Percentiles rank a stretch among this genome's conserved stretches.
Conservation (phyloP, 2,329 filamentous ascomycete genomes). For the Sporothrix brunneoviolacea region DNA sequence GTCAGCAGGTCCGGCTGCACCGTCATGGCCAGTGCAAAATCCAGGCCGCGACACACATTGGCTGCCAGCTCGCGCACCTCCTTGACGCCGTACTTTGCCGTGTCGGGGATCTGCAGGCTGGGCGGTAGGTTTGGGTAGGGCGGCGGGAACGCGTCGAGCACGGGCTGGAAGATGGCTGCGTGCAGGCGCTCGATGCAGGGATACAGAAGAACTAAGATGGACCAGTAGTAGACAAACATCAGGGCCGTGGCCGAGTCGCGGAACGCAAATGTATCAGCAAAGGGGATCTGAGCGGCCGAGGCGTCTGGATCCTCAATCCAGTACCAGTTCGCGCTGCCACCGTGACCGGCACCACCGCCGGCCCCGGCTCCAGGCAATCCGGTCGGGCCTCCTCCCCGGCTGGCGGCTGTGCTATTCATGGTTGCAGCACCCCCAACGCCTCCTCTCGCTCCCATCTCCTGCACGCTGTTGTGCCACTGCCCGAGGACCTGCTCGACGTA, state of each 20-base stretch:
- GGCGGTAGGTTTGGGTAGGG: slow-evolving; percentile 29
- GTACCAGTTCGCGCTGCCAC: slow-evolving; percentile 21
- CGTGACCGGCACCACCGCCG: neutral
- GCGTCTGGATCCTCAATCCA: slow-evolving; percentile 32
- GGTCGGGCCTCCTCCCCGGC: no score
- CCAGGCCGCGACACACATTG: slow-evolving; percentile 45
- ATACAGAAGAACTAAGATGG: slow-evolving; percentile 42
- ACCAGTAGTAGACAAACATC: slow-evolving; percentile 49
- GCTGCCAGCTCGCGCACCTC: slow-evolving; percentile 39
- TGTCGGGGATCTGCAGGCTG: slow-evolving; percentile 34
- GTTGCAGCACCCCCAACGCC: slow-evolving; percentile 3
- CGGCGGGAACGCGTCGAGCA: slow-evolving; percentile 33
- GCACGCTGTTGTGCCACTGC: slow-evolving; percentile 37
- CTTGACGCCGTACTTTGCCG: slow-evolving; percentile 23
- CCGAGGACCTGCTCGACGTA: slow-evolving; percentile 42
- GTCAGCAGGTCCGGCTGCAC: slow-evolving; percentile 41
- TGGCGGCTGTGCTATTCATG: neutral
- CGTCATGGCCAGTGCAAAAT: slow-evolving; percentile 37
- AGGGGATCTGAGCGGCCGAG: slow-evolving; percentile 33
- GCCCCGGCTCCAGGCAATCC: no score
- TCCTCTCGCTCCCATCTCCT: slow-evolving; percentile 18
- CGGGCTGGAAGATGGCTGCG: slow-evolving; percentile 36
- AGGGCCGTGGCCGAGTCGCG: slow-evolving; percentile 37
- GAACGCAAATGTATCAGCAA: slow-evolving; percentile 40
- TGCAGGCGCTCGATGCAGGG: slow-evolving; percentile 42